Evolutionary conservation across 2,329 filamentous ascomycete species (phyloP).

Genomic region (Boeremia lycopersici): DNA sequence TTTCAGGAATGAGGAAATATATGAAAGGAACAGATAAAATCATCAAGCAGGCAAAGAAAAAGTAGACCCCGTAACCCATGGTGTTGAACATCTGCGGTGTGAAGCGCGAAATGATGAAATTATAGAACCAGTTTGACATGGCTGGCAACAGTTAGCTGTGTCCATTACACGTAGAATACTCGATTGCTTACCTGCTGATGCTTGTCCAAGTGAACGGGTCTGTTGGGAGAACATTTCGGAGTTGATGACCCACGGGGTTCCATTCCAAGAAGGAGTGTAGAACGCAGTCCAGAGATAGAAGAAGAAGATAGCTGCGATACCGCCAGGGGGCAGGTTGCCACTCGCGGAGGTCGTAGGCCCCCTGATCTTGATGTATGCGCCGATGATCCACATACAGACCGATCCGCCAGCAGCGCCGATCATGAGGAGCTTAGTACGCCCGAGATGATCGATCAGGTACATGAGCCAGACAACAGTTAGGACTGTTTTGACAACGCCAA

Average conservation of each 20-base stretch:
- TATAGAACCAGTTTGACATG: conserved; percentile 73
- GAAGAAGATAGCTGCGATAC: conserved; percentile 70
- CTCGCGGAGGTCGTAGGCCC: conserved; percentile 42
- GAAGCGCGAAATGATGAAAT: conserved; percentile 72
- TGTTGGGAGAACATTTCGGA: conserved; percentile 75
- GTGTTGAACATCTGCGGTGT: conserved; percentile 66
- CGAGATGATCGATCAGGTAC: conserved; percentile 69
- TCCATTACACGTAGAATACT: too few species aligned
- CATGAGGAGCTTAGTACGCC: conserved; percentile 68
- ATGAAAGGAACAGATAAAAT: conserved; percentile 53
- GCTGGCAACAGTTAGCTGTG: conserved; percentile 41
- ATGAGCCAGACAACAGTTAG: conserved; percentile 73
- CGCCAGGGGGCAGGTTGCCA: conserved; percentile 51
- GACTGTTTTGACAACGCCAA: conserved; percentile 75
- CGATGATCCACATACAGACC: conserved; percentile 69
- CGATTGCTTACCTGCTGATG: conserved; percentile 57
- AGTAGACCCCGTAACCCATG: conserved; percentile 53
- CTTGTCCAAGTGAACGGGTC: conserved; percentile 69
- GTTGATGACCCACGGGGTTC: conserved; percentile 77
- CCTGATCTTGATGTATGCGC: conserved; percentile 63
- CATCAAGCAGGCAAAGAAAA: conserved; percentile 58
- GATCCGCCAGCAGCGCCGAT: conserved; percentile 68
- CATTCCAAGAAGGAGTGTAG: conserved; percentile 75
- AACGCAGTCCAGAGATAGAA: conserved; percentile 77
- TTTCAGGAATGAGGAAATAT: conserved; percentile 53